phyloP scores from a whole-genome alignment of 768 basidiomycete species.

The Mycena maculata region DNA sequence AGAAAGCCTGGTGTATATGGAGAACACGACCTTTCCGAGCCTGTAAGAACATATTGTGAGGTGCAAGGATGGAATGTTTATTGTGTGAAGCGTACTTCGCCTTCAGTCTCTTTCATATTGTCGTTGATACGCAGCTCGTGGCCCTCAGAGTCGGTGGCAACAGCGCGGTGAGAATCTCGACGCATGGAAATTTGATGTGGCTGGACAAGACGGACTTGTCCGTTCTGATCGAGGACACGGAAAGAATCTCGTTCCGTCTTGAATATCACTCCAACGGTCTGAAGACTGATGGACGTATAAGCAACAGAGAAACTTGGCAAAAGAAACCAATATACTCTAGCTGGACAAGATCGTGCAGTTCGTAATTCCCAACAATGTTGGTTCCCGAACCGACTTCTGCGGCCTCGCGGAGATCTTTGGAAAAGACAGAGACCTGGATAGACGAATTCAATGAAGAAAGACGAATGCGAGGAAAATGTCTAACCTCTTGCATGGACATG shows the following conservation, averaged over 20 bases:
- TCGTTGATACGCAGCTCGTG: conserved; percentile 90
- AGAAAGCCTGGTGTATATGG: conserved; percentile 94
- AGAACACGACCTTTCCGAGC: conserved; percentile 89
- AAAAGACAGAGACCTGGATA: conserved; percentile 91
- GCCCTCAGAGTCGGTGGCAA: conserved; percentile 90
- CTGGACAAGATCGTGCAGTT: conserved; percentile 96
- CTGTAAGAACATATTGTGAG: conserved; percentile 53
- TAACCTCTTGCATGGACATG: conserved; percentile 95
- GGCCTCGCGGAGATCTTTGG: conserved; percentile 96
- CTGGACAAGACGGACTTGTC: conserved; percentile 87
- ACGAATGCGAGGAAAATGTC: neutral
- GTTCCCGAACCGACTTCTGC: conserved; percentile 96
- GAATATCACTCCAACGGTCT: conserved; percentile 97
- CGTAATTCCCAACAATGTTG: conserved; percentile 92
- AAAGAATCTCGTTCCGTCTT: conserved; percentile 97
- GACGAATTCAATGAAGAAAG: conserved; percentile 17
- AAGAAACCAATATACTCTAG: conserved; percentile 77
- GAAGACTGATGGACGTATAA: conserved; percentile 62
- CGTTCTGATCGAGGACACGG: conserved; percentile 95
- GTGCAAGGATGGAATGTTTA: conserved; percentile 21
- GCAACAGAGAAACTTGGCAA: conserved; percentile 16
- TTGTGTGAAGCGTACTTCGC: conserved; percentile 70
- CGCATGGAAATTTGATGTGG: conserved; percentile 97
- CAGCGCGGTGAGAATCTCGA: conserved; percentile 80
- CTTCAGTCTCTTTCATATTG: conserved; percentile 91